Conservation (phyloP, 1,284 basidiomycete species). For the Ganoderma multipileum region DNA sequence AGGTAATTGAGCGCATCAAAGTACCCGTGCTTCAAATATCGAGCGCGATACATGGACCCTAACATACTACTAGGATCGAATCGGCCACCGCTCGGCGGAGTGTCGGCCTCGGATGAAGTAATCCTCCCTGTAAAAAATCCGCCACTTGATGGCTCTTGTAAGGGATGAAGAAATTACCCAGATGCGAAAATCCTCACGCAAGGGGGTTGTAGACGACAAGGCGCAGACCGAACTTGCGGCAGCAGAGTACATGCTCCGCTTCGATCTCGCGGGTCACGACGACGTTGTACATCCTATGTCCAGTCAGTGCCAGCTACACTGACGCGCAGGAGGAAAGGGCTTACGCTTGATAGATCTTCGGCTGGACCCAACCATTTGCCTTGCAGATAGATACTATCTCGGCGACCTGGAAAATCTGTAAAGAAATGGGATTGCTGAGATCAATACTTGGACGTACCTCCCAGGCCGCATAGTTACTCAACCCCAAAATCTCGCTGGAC, state of each 20-base stretch:
- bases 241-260: constrained; percentile 61
- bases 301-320: background rate
- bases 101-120: constrained; percentile 40
- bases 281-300: constrained; percentile 52
- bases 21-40: constrained; percentile 53
- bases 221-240: constrained; percentile 59
- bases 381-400: constrained; percentile 61
- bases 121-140: constrained; percentile 56
- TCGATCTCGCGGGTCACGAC: constrained; percentile 60
- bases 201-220: constrained; percentile 62
- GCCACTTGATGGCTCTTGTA: constrained; percentile 40
- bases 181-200: constrained; percentile 43
- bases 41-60: constrained; percentile 48
- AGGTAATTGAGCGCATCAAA: constrained; percentile 53
- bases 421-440: background rate
- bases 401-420: constrained; percentile 48
- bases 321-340: background rate
- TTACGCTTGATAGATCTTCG: constrained; percentile 59
- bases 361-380: constrained; percentile 56
- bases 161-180: background rate
- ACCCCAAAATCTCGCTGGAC: constrained; percentile 51
- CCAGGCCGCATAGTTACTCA: constrained; percentile 55
- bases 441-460: constrained; percentile 37
- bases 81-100: constrained; percentile 41
- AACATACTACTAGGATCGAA: constrained; percentile 42